phyloP scores from a whole-genome alignment of 2,329 filamentous ascomycete species.

The Thermochaetoides dissita region DNA sequence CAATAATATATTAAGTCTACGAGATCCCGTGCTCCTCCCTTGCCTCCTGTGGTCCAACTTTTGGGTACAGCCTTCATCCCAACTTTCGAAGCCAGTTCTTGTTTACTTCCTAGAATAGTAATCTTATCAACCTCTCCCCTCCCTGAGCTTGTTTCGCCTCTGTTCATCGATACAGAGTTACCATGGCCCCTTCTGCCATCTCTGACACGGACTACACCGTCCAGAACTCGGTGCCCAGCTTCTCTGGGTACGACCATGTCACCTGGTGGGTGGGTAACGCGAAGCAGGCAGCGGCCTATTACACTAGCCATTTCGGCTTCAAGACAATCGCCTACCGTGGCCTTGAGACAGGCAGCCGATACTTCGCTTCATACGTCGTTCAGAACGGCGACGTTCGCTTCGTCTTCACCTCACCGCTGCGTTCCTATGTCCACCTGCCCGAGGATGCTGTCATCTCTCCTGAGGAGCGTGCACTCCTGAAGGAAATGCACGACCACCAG shows the following conservation, averaged over 20 bases:
- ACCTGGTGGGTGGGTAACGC: conserved; percentile 97
- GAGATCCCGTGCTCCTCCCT: too few relatives aligned
- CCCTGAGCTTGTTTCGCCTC: too few relatives aligned
- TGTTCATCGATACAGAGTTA: too few relatives aligned
- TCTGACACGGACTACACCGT: conserved; percentile 39
- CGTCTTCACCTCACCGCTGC: conserved; percentile 69
- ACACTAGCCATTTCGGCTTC: conserved; percentile 79
- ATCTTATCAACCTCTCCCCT: too few relatives aligned
- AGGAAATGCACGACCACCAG: conserved; percentile 68
- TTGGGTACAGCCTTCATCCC: too few relatives aligned
- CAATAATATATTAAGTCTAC: too few relatives aligned
- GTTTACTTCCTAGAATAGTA: too few relatives aligned
- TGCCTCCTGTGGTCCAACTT: too few relatives aligned
- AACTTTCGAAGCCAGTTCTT: too few relatives aligned
- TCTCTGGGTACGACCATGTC: conserved; percentile 81
- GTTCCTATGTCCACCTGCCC: conserved; percentile 41
- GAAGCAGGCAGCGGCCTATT: conserved; percentile 85
- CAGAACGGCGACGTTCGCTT: conserved; percentile 65
- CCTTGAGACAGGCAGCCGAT: conserved; percentile 73
- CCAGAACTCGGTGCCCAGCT: conserved; percentile 36
- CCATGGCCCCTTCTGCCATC: conserved; percentile 48
- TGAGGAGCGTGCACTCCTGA: conserved; percentile 51
- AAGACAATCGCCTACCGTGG: conserved; percentile 68
- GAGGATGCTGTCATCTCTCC: conserved; percentile 46
- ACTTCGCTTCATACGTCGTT: conserved; percentile 72